phyloP scores from a whole-genome alignment of 192 early-diverging fungal genomes.

The Backusella sp. region DNA sequence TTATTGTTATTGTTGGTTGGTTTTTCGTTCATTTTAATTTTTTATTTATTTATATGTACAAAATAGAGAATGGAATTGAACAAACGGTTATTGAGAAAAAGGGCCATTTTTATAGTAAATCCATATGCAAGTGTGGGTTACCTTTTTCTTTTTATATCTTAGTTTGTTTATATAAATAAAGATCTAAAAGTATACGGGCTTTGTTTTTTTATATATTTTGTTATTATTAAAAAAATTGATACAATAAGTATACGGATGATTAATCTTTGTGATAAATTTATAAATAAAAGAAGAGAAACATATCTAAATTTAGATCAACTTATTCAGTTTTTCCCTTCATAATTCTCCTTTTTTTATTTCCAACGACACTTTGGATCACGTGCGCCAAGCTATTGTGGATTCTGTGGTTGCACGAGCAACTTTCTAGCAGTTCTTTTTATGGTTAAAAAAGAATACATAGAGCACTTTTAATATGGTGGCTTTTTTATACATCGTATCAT shows the following conservation, averaged over 20 bases:
- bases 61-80: background rate
- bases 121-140: background rate
- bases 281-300: constrained; percentile 3
- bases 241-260: background rate
- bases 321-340: background rate
- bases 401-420: background rate
- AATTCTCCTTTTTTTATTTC: constrained; percentile 1
- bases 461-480: too few species aligned
- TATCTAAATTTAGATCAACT: background rate
- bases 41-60: background rate
- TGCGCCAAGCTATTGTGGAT: background rate
- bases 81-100: background rate
- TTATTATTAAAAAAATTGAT: too few species aligned
- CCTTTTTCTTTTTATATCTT: constrained; percentile 4
- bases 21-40: background rate
- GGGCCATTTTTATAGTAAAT: background rate
- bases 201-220: background rate
- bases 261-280: background rate
- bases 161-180: background rate
- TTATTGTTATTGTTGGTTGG: background rate
- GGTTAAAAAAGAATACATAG: background rate
- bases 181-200: background rate
- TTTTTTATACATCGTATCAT: too few species aligned
- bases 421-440: background rate
- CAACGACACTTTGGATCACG: background rate